Evolutionary conservation across 2,329 filamentous ascomycete species (phyloP), one percentile per base, ranked within the genome.

Genomic region (Pseudogymnoascus sp.): DNA sequence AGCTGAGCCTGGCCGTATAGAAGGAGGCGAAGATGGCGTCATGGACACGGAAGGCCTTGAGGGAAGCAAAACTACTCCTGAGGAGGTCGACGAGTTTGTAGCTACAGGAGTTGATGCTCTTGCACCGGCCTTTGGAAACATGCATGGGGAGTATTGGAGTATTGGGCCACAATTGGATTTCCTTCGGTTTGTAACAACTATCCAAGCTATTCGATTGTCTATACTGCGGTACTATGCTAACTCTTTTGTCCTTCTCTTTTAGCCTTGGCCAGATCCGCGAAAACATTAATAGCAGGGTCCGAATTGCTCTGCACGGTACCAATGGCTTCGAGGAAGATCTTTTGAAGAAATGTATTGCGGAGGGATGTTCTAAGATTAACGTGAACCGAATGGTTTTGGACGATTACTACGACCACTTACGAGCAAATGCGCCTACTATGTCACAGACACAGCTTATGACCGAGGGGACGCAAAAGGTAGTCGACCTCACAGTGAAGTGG

Each of bases 71-170:
- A 85, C 83, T 2, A 84, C 81, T 1, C 76, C 79, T 0, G 81
- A 84, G 63, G 80, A 85, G 70, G 81, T 80, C 18, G 74, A 78
- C 60, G 79, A 84, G 61, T 85, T 86, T 65, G 76, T 84, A 3
- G 77, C 73, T 5, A 84, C 82, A 9, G 83, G 83, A 1, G 83
- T 86, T 65, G 80, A 85, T 66, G 84, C 81, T 74, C 72, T 86
- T 12, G 83, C 83, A 3, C 83, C 83, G 2, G 82, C 82, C 0
- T 84, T 85, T 71, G 83, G 83, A 1, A 86, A 85, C 65, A 81
- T 85, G 23, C 83, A 86, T 71, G 83, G 83, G 0, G 79, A 81
- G 61, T 85, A 86, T 56, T 35, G 57, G 18, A 26, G 48, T 28
- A 38, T 38, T 23, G 52, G 59, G 13, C 48, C 59, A 58, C 34